Conservation (phyloP, 345 rosid genomes). For the Sisymbrium altissimum region DNA sequence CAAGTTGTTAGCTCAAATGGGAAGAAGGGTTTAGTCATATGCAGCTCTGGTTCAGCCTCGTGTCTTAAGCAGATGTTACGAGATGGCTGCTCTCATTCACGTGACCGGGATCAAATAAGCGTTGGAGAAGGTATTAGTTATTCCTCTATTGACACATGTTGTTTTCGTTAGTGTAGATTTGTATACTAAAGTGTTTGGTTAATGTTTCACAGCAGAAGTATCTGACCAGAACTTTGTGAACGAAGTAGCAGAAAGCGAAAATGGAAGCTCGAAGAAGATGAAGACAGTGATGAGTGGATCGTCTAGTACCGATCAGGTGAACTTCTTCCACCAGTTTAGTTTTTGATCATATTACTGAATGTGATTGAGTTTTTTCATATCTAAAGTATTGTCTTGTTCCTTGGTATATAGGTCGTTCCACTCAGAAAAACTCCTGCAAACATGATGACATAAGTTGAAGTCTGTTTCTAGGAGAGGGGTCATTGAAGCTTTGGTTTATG, state of each 20-base stretch:
- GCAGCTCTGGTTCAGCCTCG: slow-evolving; percentile 32
- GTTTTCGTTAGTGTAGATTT: not conserved
- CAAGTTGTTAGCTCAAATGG: slow-evolving; percentile 31
- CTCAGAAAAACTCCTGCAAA: slow-evolving; percentile 11
- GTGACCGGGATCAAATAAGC: slow-evolving; percentile 32
- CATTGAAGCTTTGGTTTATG: slow-evolving; percentile 11
- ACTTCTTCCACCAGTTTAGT: not conserved
- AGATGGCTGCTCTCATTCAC: slow-evolving; percentile 22
- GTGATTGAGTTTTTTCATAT: not conserved
- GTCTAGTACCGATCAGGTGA: slow-evolving; percentile 28
- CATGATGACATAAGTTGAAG: slow-evolving; percentile 13
- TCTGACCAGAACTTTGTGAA: slow-evolving; percentile 87
- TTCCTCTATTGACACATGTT: not conserved
- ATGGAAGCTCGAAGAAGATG: slow-evolving; percentile 34
- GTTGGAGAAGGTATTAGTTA: slow-evolving; percentile 38
- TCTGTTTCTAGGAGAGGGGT: not conserved
- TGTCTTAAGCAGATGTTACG: slow-evolving; percentile 17
- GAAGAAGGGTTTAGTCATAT: slow-evolving; percentile 32
- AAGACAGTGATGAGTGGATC: slow-evolving; percentile 24
- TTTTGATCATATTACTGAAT: not conserved
- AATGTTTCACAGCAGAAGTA: slow-evolving; percentile 51
- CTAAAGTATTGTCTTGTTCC: not conserved
- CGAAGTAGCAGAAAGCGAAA: slow-evolving; percentile 43
- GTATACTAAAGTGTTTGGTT: not conserved
- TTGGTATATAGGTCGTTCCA: slow-evolving; percentile 31